Evolutionary conservation across 208 protist genomes (phyloP).

Genomic region (Trypanosoma scelopori): DNA sequence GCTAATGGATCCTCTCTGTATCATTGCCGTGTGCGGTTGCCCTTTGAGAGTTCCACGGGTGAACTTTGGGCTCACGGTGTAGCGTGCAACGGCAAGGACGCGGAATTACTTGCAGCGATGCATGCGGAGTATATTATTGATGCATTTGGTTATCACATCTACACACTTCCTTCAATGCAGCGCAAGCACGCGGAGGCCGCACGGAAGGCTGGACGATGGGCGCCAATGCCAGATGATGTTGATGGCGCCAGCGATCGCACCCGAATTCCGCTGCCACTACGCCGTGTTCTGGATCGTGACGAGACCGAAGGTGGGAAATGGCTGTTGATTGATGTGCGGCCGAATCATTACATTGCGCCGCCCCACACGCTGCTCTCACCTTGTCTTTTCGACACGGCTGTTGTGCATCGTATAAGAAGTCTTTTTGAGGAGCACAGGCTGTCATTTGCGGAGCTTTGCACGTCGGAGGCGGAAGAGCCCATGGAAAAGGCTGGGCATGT

Average conservation of each 20-base stretch:
- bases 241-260: conserved; percentile 15
- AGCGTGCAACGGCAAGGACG: conserved; percentile 64
- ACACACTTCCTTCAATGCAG: conserved; percentile 84
- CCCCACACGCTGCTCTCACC: conserved; percentile 67
- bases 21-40: conserved; percentile 47
- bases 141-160: conserved; percentile 83
- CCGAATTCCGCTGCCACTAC: conserved; percentile 64
- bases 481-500: conserved; percentile 16
- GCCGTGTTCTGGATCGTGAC: conserved; percentile 51
- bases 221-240: conserved; percentile 66
- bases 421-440: conserved; percentile 46
- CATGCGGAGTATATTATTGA: conserved; percentile 87
- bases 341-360: conserved; percentile 39
- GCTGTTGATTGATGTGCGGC: conserved; percentile 65
- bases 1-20: conserved; percentile 26
- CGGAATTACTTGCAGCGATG: conserved; percentile 81
- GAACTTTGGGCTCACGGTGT: conserved; percentile 84
- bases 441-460: conserved; percentile 42
- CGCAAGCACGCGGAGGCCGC: conserved; percentile 79
- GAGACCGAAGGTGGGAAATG: conserved; percentile 80
- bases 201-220: conserved; percentile 63
- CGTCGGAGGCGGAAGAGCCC: conserved; percentile 33
- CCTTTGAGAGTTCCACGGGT: conserved; percentile 23
- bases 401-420: conserved; percentile 47
- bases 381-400: conserved; percentile 58